phyloP scores from a whole-genome alignment of 176 grass and related monocot genomes.

The Lolium multiflorum region DNA sequence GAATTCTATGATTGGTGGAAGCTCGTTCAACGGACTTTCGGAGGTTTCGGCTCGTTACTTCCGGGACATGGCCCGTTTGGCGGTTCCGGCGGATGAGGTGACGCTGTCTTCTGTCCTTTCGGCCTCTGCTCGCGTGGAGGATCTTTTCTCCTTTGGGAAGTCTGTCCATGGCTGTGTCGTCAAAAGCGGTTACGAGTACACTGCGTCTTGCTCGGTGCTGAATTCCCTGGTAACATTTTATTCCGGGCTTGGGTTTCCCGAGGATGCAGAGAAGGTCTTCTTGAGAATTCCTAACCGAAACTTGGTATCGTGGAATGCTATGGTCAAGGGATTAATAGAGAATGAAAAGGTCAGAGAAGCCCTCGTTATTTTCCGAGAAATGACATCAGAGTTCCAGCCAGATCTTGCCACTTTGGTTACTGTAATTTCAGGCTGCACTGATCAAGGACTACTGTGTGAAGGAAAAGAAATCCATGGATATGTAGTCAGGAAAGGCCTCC shows the following conservation, averaged over 20 bases:
- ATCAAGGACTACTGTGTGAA: conserved; percentile 52
- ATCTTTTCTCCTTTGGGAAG: conserved; percentile 51
- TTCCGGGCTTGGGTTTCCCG: conserved; percentile 41
- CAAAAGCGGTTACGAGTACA: conserved; percentile 63
- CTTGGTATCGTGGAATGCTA: conserved; percentile 76
- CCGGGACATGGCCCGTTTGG: conserved; percentile 57
- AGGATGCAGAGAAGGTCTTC: conserved; percentile 56
- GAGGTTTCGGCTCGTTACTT: conserved; percentile 56
- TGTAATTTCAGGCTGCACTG: conserved; percentile 60
- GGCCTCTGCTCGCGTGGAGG: conserved; percentile 37
- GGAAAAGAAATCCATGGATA: conserved; percentile 73
- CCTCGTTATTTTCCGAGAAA: conserved; percentile 49
- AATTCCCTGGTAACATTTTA: conserved; percentile 80
- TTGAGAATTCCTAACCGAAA: conserved; percentile 49
- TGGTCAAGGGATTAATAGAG: conserved; percentile 68
- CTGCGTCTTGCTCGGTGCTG: conserved; percentile 45
- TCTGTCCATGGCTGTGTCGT: conserved; percentile 62
- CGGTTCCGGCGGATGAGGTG: conserved; percentile 55
- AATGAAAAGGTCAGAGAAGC: conserved; percentile 50
- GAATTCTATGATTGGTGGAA: conserved; percentile 76
- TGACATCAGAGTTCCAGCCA: conserved; percentile 52
- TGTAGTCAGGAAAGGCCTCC: conserved; percentile 45
- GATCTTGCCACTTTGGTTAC: conserved; percentile 66
- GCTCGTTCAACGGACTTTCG: conserved; percentile 50
- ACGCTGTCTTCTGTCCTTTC: conserved; percentile 63